Base-by-base conservation (phyloP, 805 yeast genomes). In the Candida parachauliodes region DNA sequence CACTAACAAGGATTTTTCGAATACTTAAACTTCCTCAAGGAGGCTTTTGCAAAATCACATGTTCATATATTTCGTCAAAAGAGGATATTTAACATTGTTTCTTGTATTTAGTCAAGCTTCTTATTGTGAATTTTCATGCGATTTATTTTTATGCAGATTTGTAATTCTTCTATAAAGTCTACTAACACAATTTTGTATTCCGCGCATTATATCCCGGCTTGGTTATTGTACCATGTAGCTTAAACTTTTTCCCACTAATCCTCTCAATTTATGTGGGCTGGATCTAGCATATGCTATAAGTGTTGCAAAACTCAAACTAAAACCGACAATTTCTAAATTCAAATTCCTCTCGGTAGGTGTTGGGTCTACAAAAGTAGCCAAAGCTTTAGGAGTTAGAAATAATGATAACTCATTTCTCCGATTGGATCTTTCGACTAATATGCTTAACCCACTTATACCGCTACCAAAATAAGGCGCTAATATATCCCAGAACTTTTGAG, bases 391-490 rank as follows among this genome's bases (percentile, higher is more conserved):
- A 10, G 68, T 66, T 27, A 64, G 69, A 44, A 69, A 69, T 16
- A 69, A 52, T 0, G 72, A 65, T 43, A 69, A 59, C 42, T 69
- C 74, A 28, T 68, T 62, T 15, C 72, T 52, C 15, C 74, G 49
- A 34, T 47, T 52, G 1, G 60, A 49, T 12, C 50, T 54, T 35
- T 68, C 72, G 15, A 62, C 45, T 9, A 55, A 49, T 25, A 60
- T 50, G 42, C 69, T 57, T 37, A 62, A 49, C 5, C 74, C 73
- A 38, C 69, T 54, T 10, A 50, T 29, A 5, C 52, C 32, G n/a
- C 60, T 48, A 4, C 72, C 73, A 15, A 57, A 39, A 2, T 54
- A 52, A 5, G 68, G 65, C 3, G 60, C 67, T 16, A 54, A 47
- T 10, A 57, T 50, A 32, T 59, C 59, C 51, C 63, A 60, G 14